Base-by-base conservation (phyloP, 164 flowering plant species). In the Stephania yunnanensis region DNA sequence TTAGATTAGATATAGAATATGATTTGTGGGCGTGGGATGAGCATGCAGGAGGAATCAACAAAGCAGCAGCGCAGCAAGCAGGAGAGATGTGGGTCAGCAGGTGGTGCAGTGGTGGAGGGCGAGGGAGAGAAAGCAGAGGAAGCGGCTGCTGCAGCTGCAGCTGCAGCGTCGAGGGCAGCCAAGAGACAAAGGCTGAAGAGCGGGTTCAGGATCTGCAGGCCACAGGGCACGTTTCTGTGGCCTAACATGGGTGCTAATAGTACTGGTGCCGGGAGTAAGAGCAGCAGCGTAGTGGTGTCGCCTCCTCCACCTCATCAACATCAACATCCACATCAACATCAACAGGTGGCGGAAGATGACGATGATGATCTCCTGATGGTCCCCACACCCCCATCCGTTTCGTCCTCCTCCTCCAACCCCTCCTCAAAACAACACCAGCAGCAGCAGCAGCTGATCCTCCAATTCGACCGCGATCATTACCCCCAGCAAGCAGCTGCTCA, bases 181-280 rank as follows among this genome's bases (percentile, higher is more conserved):
- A 88, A 80, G 77, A 81, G 84, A 53, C 81, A 87, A 75, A 87
- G 89, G 80, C 86, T 86, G 73, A 87, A 82, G 80, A 92, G 98
- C 79, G 98, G 97, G 8, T 91, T 91, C 88, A 88, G 87, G 71
- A 83, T 89, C 10, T 91, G 92, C 87, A 88, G 81, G 82, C 93
- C 95, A 2, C 89, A 85, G 64, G 93, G 95, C 11, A 84, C 88
- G 25, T 86, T 89, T 71, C 81, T 86, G 44, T 89, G 93, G 92
- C 93, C 93, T 25, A 74, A 73, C 87, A 86, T 77, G 78, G 73
- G 58, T 68, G 61, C 69, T n/a, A n/a, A 48, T 36, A 25, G 25
- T 25, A 36, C 42, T 36, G 42, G 71, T 20, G 48, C 15, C 8
- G 22, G 42, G 9, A 29, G 67, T 46, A 69, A 74, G 67, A 30